These are phyloP conservation scores for Fistulina hepatica DNA, from an alignment of 1,284 basidiomycete species.

Conservation along the genomic window DNA sequence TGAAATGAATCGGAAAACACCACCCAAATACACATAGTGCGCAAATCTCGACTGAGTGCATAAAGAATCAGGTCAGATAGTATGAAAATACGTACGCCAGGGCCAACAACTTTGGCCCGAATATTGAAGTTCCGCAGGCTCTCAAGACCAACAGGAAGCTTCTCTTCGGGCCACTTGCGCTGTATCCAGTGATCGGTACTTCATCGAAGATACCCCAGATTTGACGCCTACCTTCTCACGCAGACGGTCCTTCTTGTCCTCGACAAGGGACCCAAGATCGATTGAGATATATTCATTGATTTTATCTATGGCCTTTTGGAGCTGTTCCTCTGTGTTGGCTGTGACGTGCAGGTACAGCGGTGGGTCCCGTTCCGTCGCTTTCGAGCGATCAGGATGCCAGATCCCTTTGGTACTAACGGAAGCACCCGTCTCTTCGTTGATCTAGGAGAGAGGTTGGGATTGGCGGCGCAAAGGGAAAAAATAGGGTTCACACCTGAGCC, in stretches of 20 bases:
- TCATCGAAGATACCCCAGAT: not conserved
- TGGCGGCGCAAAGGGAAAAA: conserved; percentile 5
- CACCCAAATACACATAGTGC: too few species aligned
- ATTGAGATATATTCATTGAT: conserved; percentile 78
- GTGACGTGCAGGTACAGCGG: conserved; percentile 92
- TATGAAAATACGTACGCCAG: conserved; percentile 53
- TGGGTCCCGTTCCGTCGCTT: conserved; percentile 85
- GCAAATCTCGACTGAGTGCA: too few species aligned
- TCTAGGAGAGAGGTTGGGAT: conserved; percentile 33
- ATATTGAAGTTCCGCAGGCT: conserved; percentile 95
- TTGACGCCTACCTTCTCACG: conserved; percentile 41
- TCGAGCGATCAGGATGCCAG: conserved; percentile 88
- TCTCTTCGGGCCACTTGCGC: conserved; percentile 96
- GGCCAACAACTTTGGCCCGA: conserved; percentile 94
- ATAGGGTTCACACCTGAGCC: conserved; percentile 54
- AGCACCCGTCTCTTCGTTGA: conserved; percentile 83
- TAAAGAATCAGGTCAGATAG: too few species aligned
- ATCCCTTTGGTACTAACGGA: conserved; percentile 85
- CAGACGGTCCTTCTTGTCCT: conserved; percentile 64
- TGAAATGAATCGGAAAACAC: too few species aligned
- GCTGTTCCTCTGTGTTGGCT: conserved; percentile 67
- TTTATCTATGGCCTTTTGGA: conserved; percentile 75
- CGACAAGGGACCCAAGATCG: conserved; percentile 83
- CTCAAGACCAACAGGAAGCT: conserved; percentile 80
- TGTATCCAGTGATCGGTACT: conserved; percentile 21